A percentile compares a stretch with the other conserved stretches of the same genome.
These are phyloP conservation scores for Monilinia fructigena DNA, from an alignment of 2,329 filamentous ascomycete species.

Conservation along the genomic window DNA sequence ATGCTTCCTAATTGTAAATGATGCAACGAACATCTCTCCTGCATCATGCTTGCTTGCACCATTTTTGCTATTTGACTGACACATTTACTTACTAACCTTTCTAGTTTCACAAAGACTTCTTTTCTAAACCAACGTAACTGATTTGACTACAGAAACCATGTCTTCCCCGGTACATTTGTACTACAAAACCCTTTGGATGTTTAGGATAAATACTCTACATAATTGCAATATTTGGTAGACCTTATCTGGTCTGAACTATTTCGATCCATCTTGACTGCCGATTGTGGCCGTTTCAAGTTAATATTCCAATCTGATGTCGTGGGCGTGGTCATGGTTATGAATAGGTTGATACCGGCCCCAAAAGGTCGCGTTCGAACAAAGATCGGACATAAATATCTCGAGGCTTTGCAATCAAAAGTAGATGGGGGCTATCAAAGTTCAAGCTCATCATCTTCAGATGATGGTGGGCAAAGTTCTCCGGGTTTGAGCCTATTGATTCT, in stretches of 20 bases:
- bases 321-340: constrained; percentile 29
- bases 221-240: background rate
- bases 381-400: constrained; percentile 39
- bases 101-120: constrained; percentile 15
- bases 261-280: background rate
- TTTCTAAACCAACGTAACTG: background rate
- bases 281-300: constrained; percentile 16
- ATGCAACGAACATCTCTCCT: constrained; percentile 10
- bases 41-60: constrained; percentile 17
- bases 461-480: constrained; percentile 27
- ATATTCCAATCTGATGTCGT: constrained; percentile 24
- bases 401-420: constrained; percentile 37
- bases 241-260: background rate
- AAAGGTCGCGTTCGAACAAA: constrained; percentile 36
- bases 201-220: background rate
- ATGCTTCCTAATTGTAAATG: background rate
- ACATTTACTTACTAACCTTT: constrained; percentile 16
- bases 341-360: constrained; percentile 31
- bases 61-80: constrained; percentile 23
- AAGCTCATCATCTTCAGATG: constrained; percentile 32
- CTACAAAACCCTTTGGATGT: constrained; percentile 1
- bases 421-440: constrained; percentile 33
- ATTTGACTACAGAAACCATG: constrained; percentile 22
- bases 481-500: constrained; percentile 38
- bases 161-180: background rate